Base-by-base conservation (phyloP, 1,284 basidiomycete genomes). In the Pisolithus thermaeus region DNA sequence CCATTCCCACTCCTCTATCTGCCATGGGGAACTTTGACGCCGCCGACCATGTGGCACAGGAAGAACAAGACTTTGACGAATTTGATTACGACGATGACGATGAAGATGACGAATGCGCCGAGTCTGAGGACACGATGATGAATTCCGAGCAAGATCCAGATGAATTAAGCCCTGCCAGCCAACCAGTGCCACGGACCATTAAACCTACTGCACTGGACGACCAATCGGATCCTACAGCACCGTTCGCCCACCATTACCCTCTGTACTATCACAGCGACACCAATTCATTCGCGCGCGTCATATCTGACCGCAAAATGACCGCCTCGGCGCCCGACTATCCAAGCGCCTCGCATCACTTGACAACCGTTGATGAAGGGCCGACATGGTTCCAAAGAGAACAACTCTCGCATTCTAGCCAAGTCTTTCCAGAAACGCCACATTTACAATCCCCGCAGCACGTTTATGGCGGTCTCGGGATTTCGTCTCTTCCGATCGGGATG, bases 271-370 rank as follows among this genome's bases (percentile, higher is more conserved):
- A 47, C 1, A 46, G 52, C 30, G 40, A 27, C 3, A 45, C 43
- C 18, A 18, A 44, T 1, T 62, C 58, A 47, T 52, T 60, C 28
- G 16, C 7, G 28, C 43, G 18, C 12, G 23, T 44, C 18, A 27
- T 49, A 25, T 43, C 52, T 36, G 67, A 66, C 44, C 56, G 64
- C 40, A 67, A 52, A 27, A 49, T 67, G 32, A 66, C 64, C 32
- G 67, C 66, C 3, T 66, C 64, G n/a, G 64, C 67, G 1, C 64
- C 64, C 30, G 67, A 66, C 20, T 66, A 68, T 52, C 51, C 59
- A 46, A 60, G 53, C 37, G 44, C 55, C 9, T 66, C 66, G 18
- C 53, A 55, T 40, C 60, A 55, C n/a, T 44, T 56, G 3, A 11
- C 43, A 22, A 39, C 40, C 9, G 38, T 49, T 20, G 37, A 47